Percentiles rank a stretch among this genome's conserved stretches.
phyloP scores from a whole-genome alignment of 306 rosid genomes.

The Ceratonia siliqua region DNA sequence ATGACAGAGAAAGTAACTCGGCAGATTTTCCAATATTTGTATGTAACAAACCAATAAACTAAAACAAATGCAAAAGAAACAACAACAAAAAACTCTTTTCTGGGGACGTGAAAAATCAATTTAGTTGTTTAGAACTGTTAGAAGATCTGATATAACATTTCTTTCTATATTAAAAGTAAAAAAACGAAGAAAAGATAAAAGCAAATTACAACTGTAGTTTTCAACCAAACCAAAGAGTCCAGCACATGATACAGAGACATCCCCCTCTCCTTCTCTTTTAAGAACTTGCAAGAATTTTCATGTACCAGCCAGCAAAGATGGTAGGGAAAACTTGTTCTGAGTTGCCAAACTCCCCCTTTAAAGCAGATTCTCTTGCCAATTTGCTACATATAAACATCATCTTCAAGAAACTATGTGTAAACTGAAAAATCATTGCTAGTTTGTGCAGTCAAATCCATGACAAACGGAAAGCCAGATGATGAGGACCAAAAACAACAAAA shows the following conservation, averaged over 20 bases:
- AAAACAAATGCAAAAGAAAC: background rate
- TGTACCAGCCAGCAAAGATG: slow-evolving; percentile 37
- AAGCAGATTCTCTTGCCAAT: slow-evolving; percentile 26
- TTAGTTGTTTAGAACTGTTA: slow-evolving; percentile 4
- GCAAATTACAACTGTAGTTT: slow-evolving; percentile 34
- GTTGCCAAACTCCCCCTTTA: slow-evolving; percentile 35
- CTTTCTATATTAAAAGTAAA: slow-evolving; percentile 25
- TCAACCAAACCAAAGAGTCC: slow-evolving; percentile 37
- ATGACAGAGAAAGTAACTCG: background rate
- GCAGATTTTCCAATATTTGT: background rate
- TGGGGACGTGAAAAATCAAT: background rate
- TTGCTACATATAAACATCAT: slow-evolving; percentile 22
- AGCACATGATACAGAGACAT: slow-evolving; percentile 29
- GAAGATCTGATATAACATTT: slow-evolving; percentile 3
- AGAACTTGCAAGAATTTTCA: slow-evolving; percentile 13
- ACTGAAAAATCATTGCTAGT: slow-evolving; percentile 45
- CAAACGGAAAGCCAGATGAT: slow-evolving; percentile 90
- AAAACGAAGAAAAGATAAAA: slow-evolving; percentile 7
- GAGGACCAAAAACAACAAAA: slow-evolving; percentile 66
- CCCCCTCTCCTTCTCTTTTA: slow-evolving; percentile 13
- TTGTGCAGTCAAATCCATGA: slow-evolving; percentile 85
- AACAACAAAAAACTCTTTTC: background rate
- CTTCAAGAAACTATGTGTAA: slow-evolving; percentile 24
- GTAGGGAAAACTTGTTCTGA: slow-evolving; percentile 24
- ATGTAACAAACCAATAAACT: background rate